Evolutionary conservation across 129 eudicot species (phyloP).

Genomic region (Saussurea involucrata): DNA sequence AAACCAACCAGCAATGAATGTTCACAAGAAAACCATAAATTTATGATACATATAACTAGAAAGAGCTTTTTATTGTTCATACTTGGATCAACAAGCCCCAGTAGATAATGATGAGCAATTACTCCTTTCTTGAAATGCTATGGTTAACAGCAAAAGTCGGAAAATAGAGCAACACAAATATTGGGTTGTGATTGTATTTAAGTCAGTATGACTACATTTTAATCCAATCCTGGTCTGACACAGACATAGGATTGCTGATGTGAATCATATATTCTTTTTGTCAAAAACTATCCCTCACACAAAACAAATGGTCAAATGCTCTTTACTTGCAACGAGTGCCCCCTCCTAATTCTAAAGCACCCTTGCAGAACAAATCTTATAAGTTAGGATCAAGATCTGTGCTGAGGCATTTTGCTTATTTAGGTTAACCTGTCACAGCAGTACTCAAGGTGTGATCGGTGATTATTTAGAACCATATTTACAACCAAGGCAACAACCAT

Average conservation of each 20-base stretch:
- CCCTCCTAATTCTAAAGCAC: not conserved
- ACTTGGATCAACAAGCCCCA: not conserved
- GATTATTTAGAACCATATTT: not conserved
- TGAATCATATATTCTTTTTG: not conserved
- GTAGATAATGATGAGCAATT: not conserved
- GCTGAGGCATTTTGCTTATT: not conserved
- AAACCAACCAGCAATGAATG: not conserved
- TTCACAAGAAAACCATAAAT: not conserved
- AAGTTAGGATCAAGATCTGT: not conserved
- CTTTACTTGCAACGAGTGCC: not conserved
- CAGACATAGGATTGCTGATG: not conserved
- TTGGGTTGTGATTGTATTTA: not conserved
- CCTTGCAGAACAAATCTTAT: not conserved
- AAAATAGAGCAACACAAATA: not conserved
- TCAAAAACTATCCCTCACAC: not conserved
- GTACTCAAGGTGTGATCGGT: not conserved
- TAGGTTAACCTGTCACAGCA: not conserved
- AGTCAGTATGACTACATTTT: not conserved
- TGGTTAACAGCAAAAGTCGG: not conserved
- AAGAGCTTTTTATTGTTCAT: not conserved
- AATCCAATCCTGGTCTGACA: not conserved
- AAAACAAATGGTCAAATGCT: not conserved
- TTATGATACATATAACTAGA: not conserved
- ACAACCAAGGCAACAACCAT: not conserved
- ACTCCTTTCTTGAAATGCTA: not conserved